phyloP scores from a whole-genome alignment of 257 asterid genomes.

The Euphrasia confusa region DNA sequence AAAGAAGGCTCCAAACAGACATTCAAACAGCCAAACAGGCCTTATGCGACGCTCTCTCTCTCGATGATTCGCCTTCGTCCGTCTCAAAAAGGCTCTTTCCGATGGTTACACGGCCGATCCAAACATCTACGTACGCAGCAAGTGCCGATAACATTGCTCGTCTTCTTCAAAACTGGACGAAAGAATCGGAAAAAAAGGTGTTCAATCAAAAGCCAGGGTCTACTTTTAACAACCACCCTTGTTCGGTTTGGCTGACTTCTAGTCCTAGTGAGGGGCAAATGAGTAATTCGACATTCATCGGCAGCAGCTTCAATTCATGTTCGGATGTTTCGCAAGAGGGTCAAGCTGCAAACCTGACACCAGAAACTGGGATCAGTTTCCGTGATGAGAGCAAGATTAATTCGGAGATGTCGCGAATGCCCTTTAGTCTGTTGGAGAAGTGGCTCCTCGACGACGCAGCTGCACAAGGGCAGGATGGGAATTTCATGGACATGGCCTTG shows the following conservation, averaged over 20 bases:
- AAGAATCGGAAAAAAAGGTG: conserved; percentile 28
- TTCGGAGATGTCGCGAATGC: conserved; percentile 33
- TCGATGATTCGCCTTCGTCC: conserved; percentile 29
- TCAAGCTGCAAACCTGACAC: conserved; percentile 23
- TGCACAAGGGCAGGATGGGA: conserved; percentile 55
- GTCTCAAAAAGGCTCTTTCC: conserved; percentile 21
- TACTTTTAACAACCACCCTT: conserved; percentile 22
- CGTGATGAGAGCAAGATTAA: conserved; percentile 20
- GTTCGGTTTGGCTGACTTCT: conserved; percentile 31
- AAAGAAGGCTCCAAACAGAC: conserved; percentile 87
- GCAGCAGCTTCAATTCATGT: conserved; percentile 35
- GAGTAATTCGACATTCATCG: conserved; percentile 22
- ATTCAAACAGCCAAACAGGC: conserved; percentile 84
- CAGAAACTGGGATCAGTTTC: conserved; percentile 13
- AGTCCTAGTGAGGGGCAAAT: conserved; percentile 61
- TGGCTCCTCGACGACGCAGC: conserved; percentile 54
- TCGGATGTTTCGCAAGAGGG: conserved; percentile 21
- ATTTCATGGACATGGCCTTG: conserved; percentile 51
- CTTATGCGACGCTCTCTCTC: conserved; percentile 67
- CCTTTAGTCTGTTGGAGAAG: conserved; percentile 47
- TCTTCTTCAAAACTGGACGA: conserved; percentile 51
- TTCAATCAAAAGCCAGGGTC: not conserved
- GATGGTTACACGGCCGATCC: not conserved
- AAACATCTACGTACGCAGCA: conserved; percentile 38
- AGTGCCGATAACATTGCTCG: conserved; percentile 64